Percentiles rank a stretch among this genome's conserved stretches.
phyloP scores from a whole-genome alignment of 805 yeast species.

The Jamesozyma hellenica region DNA sequence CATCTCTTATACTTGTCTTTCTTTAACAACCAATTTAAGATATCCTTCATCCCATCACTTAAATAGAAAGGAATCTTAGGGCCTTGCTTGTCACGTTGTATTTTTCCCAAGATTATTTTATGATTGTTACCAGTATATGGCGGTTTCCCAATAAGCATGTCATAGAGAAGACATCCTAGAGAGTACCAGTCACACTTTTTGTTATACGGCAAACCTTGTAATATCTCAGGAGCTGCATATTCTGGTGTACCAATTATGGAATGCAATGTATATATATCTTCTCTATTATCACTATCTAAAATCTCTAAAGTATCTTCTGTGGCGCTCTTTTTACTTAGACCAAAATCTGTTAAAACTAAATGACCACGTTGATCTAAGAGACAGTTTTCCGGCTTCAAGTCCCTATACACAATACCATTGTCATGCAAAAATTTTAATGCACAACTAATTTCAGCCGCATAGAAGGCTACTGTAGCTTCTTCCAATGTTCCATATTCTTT shows the following conservation, averaged over 20 bases:
- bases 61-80: slow-evolving; percentile 64
- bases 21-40: slow-evolving; percentile 52
- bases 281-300: slow-evolving; percentile 9
- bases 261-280: slow-evolving; percentile 27
- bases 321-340: slow-evolving; percentile 44
- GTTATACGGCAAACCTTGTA: slow-evolving; percentile 68
- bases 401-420: slow-evolving; percentile 78
- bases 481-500: slow-evolving; percentile 34
- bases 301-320: slow-evolving; percentile 4
- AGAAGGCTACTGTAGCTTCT: slow-evolving; percentile 64
- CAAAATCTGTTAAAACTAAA: slow-evolving; percentile 76
- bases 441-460: slow-evolving; percentile 69
- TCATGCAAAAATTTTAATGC: slow-evolving; percentile 69
- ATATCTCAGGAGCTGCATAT: slow-evolving; percentile 75
- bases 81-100: slow-evolving; percentile 47
- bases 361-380: slow-evolving; percentile 63
- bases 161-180: slow-evolving; percentile 69
- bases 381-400: slow-evolving; percentile 83
- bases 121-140: slow-evolving; percentile 82
- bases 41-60: slow-evolving; percentile 70
- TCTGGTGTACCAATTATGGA: slow-evolving; percentile 39
- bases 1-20: slow-evolving; percentile 61
- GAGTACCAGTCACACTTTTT: slow-evolving; percentile 89
- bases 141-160: slow-evolving; percentile 75
- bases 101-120: slow-evolving; percentile 65